Evolutionary conservation across 306 rosid species (phyloP), one percentile per base, ranked within the genome.

Genomic region (Delonix regia): DNA sequence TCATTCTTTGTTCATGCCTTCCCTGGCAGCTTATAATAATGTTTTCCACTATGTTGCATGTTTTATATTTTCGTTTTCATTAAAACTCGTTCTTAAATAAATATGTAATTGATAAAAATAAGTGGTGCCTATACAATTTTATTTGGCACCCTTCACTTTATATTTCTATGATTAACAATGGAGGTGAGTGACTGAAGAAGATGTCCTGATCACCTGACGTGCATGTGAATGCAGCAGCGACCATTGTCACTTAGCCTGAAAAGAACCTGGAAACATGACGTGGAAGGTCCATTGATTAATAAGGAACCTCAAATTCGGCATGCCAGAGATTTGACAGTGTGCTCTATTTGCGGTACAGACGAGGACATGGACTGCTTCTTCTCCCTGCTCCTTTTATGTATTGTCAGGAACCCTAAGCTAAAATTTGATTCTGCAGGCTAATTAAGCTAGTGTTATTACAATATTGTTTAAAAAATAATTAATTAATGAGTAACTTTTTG

Each of bases 181-280:
- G 51, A 42, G 57, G 9, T 71, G 48, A 30, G 63, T 57, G 64
- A 24, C n/a, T 57, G 64, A 57, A 57, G 61, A 55, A 57, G 61
- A 55, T 7, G 38, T 24, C 1, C 4, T 24, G 51, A 15, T 10
- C 8, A 57, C 36, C 25, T n/a, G 33, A 57, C 36, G 66, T 27
- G 51, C 79, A 77, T 36, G 86, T 79, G 78, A 72, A 71, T 48
- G 22, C 45, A 19, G 81, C 69, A 45, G 36, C 57, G 61, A 62
- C 36, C 13, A 44, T 14, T 56, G 53, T 66, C 53, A 42, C 28
- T 52, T 52, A 9, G 75, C 80, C 36, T 34, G 24, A 56, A 56
- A 55, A 41, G 28, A 33, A 45, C 28, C 28, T 34, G n/a, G 24
- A 71, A 67, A 56, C 56, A 44, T 60, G 21, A n/a, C 12, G 69